A percentile compares a stretch with the other conserved stretches of the same genome.
Conservation (phyloP, 2,329 filamentous ascomycete genomes). For the Dactylellina leptospora region DNA sequence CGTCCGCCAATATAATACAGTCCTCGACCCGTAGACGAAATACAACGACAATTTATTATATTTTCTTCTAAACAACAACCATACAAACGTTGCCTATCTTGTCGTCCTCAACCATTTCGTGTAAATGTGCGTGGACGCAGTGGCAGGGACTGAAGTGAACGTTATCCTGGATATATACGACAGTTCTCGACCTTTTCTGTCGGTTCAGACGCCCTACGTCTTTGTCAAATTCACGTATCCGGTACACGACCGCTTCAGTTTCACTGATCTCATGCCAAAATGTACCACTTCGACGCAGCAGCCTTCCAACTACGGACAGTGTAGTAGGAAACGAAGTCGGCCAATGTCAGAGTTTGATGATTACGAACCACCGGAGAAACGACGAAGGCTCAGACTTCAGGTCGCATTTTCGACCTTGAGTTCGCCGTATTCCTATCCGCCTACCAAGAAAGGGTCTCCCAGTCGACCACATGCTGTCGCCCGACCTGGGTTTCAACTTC, state of each 20-base stretch:
- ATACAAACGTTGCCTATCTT: conserved; percentile 11
- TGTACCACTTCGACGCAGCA: conserved; percentile 29
- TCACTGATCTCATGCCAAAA: conserved; percentile 32
- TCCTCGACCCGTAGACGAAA: conserved; percentile 24
- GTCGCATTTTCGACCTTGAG: conserved; percentile 46
- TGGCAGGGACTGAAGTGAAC: conserved; percentile 49
- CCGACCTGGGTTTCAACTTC: conserved; percentile 39
- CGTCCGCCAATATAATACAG: conserved; percentile 29
- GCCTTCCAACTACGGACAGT: conserved; percentile 14
- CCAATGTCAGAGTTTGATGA: conserved; percentile 42
- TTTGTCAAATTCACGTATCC: conserved; percentile 53
- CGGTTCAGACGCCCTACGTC: conserved; percentile 51
- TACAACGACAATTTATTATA: neutral
- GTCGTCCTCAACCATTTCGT: conserved; percentile 12
- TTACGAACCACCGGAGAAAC: conserved; percentile 49
- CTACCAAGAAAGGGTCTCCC: conserved; percentile 41
- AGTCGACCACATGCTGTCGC: conserved; percentile 35
- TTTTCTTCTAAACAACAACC: neutral
- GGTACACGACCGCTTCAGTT: conserved; percentile 53
- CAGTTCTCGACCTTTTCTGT: conserved; percentile 36
- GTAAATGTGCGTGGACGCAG: conserved; percentile 53
- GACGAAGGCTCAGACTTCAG: conserved; percentile 48
- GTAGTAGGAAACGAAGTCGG: conserved; percentile 45
- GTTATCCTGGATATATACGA: conserved; percentile 53
- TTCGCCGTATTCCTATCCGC: conserved; percentile 46